Percentiles rank a stretch among this genome's conserved stretches.
Evolutionary conservation across 2,329 filamentous ascomycete genomes (phyloP).

Genomic region (Fusarium begoniae): DNA sequence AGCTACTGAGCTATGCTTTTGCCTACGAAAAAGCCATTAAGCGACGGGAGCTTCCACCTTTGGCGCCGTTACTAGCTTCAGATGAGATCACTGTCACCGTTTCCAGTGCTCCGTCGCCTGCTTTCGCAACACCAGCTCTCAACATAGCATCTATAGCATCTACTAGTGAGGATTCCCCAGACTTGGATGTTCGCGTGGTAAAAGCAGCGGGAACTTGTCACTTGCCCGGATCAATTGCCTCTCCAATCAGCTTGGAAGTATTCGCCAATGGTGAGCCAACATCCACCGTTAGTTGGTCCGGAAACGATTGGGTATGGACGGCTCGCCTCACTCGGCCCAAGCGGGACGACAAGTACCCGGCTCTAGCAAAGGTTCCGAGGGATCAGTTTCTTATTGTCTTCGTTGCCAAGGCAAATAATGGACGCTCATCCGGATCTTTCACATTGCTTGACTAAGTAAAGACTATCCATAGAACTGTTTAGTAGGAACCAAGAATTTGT

Average conservation of each 20-base stretch:
- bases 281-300: background rate
- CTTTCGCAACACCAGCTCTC: background rate
- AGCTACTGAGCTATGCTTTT: conserved; percentile 39
- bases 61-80: background rate
- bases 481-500: background rate
- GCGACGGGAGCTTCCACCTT: background rate
- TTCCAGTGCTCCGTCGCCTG: no score
- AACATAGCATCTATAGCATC: background rate
- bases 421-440: background rate
- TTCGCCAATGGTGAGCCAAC: background rate
- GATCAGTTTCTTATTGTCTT: background rate
- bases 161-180: rapidly evolving
- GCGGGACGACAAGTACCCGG: background rate
- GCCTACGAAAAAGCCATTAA: conserved; percentile 22
- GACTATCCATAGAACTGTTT: rapidly evolving
- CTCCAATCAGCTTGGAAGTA: rapidly evolving
- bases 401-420: background rate
- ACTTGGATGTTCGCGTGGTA: background rate
- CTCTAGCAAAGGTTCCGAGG: background rate
- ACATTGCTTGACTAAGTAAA: background rate
- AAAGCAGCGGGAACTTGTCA: background rate
- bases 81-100: background rate
- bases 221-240: rapidly evolving
- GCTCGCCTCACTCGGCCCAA: background rate
- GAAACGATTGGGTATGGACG: background rate